Conservation (phyloP, 345 rosid species). For the Lagerstroemia speciosa region DNA sequence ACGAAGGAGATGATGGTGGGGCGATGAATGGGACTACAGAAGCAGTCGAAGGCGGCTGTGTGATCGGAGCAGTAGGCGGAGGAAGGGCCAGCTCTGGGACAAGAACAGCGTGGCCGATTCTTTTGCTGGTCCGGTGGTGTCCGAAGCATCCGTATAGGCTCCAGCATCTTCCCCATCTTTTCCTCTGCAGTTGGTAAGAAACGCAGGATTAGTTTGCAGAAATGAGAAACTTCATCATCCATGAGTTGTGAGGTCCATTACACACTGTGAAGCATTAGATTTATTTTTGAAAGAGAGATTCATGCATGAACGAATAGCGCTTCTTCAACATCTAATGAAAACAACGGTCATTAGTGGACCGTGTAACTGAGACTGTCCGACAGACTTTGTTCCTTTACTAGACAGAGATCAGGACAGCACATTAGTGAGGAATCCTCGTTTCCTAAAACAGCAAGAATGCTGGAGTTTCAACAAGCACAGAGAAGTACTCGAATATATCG, state of each 20-base stretch:
- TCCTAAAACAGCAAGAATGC: neutral
- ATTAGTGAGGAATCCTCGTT: neutral
- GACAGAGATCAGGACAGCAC: neutral
- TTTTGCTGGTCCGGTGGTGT: constrained; percentile 54
- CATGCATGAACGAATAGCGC: too few species aligned
- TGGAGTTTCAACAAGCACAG: neutral
- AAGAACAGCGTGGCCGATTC: constrained; percentile 76
- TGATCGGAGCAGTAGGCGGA: constrained; percentile 27
- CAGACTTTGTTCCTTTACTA: neutral
- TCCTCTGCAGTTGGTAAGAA: constrained; percentile 40
- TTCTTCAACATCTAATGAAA: too few species aligned
- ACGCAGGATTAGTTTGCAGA: constrained; percentile 1
- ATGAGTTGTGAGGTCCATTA: neutral
- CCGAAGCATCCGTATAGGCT: constrained; percentile 74
- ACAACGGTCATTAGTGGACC: too few species aligned
- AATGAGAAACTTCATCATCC: neutral
- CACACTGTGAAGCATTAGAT: too few species aligned
- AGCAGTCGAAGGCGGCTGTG: constrained; percentile 36
- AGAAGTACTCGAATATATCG: neutral
- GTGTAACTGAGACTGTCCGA: too few species aligned
- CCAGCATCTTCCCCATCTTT: constrained; percentile 89
- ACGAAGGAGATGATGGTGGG: constrained; percentile 95
- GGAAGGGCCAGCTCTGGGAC: constrained; percentile 50
- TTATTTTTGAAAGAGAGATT: too few species aligned
- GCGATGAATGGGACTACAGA: constrained; percentile 63